phyloP scores from a whole-genome alignment of 768 basidiomycete genomes.

The Galerina marginata region DNA sequence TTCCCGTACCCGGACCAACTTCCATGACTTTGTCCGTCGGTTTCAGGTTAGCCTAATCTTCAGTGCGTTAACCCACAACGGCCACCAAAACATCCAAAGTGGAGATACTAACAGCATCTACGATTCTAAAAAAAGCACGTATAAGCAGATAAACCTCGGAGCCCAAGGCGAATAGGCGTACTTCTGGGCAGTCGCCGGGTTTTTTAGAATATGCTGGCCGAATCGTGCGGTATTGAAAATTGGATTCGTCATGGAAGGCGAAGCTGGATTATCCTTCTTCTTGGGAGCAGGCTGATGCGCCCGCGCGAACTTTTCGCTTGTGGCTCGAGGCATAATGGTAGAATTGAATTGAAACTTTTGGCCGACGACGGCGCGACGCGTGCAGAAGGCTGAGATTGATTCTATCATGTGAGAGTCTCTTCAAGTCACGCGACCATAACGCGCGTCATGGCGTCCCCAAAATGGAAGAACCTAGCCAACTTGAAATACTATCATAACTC shows the following conservation, averaged over 20 bases:
- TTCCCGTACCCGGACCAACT: conserved; percentile 97
- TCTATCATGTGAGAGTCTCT: no score
- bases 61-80: conserved; percentile 1
- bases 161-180: conserved; percentile 37
- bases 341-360: no score
- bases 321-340: conserved; percentile 75
- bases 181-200: conserved; percentile 90
- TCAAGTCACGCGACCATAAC: no score
- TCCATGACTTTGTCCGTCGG: conserved; percentile 98
- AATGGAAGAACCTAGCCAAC: no score
- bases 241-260: conserved; percentile 71
- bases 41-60: conserved; percentile 78
- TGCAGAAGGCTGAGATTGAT: no score
- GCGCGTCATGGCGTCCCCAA: no score
- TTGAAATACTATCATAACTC: no score
- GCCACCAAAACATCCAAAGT: no score
- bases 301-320: conserved; percentile 71
- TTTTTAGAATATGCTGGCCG: conserved; percentile 98
- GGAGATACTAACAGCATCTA: conserved; percentile 44
- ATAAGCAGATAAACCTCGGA: conserved; percentile 12
- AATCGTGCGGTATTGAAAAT: conserved; percentile 95
- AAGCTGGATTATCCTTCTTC: conserved; percentile 45
- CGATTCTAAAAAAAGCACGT: conserved; percentile 36
- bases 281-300: conserved; percentile 70
- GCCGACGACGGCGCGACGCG: no score